Percentiles rank a stretch among this genome's conserved stretches.
phyloP scores from a whole-genome alignment of 805 yeast genomes.

The Ogataea sp. region DNA sequence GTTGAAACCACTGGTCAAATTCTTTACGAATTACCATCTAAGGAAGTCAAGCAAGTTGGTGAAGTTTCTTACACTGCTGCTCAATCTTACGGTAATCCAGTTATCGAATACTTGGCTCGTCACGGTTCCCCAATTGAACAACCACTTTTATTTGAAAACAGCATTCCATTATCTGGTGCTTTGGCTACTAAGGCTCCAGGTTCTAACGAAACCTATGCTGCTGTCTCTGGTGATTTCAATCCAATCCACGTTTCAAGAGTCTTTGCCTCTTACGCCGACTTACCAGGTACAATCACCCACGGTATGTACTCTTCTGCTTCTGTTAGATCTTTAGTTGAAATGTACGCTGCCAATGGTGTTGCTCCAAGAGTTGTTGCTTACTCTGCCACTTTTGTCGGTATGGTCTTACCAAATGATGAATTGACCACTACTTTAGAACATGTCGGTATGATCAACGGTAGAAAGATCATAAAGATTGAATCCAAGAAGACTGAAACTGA shows the following conservation, averaged over 20 bases:
- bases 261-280: slow-evolving; percentile 84
- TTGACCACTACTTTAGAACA: slow-evolving; percentile 86
- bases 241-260: slow-evolving; percentile 97
- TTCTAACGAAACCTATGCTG: slow-evolving; percentile 93
- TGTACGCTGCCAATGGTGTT: slow-evolving; percentile 97
- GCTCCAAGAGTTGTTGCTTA: slow-evolving; percentile 94
- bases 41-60: slow-evolving; percentile 80
- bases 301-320: slow-evolving; percentile 99
- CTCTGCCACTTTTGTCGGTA: slow-evolving; percentile 84
- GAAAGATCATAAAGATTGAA: slow-evolving; percentile 92
- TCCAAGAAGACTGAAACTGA: slow-evolving; percentile 78
- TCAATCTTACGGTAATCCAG: slow-evolving; percentile 95
- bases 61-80: slow-evolving; percentile 83
- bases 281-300: slow-evolving; percentile 97
- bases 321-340: slow-evolving; percentile 90
- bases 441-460: slow-evolving; percentile 98
- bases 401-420: slow-evolving; percentile 95
- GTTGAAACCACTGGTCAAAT: slow-evolving; percentile 83
- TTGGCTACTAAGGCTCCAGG: slow-evolving; percentile 79
- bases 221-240: slow-evolving; percentile 96
- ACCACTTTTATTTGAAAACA: slow-evolving; percentile 82
- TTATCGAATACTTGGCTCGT: slow-evolving; percentile 85
- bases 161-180: slow-evolving; percentile 72
- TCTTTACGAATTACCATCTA: slow-evolving; percentile 82
- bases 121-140: slow-evolving; percentile 92